Base-by-base conservation (phyloP, 345 rosid genomes). In the Acer yangbiense region DNA sequence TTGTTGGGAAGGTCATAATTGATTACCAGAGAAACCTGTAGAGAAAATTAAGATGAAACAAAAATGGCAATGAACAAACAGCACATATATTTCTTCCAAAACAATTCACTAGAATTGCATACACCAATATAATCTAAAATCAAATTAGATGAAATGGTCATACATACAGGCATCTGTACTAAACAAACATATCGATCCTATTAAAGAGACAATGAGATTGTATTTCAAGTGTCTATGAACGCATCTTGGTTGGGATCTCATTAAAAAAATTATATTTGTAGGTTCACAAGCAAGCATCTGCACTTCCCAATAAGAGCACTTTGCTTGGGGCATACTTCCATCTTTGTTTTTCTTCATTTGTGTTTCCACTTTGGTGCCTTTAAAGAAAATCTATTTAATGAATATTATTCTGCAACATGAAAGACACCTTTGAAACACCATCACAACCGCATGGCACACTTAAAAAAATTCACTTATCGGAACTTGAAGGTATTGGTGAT, bases 1-100 rank as follows among this genome's bases (percentile, higher is more conserved):
- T 91, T 96, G 84, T 92, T 94, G 65, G 99, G 98, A 50, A 96
- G 95, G 84, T 96, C 99, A 84, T 94, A 94, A 77, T 96, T 96
- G 41, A 96, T 92, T 78, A 96, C 99, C 76, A 96, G 81, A 44
- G 99, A 96, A 66, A 96, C 98, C 98, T 96, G 86, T 29, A 76
- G 65, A 65, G 48, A 69, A 65, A 65, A 73, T 29, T 68, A 32
- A 71, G 71, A 63, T 48, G 29, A 3, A 21, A 66, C 6, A 16
- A 72, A 58, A 6, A 2, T 35, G 29, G 52, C 44, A 48, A 27
- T 13, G 11, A 73, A 10, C 11, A 21, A 73, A 35, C 25, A 63
- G 61, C 29, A 61, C 48, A 44, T 11, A 68, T 14, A 65, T 14
- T 25, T 73, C 41, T 9, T 63, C 60, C 48, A 44, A 44, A 23